Base-by-base conservation (phyloP, 345 rosid species). In the Pugionium cornutum region DNA sequence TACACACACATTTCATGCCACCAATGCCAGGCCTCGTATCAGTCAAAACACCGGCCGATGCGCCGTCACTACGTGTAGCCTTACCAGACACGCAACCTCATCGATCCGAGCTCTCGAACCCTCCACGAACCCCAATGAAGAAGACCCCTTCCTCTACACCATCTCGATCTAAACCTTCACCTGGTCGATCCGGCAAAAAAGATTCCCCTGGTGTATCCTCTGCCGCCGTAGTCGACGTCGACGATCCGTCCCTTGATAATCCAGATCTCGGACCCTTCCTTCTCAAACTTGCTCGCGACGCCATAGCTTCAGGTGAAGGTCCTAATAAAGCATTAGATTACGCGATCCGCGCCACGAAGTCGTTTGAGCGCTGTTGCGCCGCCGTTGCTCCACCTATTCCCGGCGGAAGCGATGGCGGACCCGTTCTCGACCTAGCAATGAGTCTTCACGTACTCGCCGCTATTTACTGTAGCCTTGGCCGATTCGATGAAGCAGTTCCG, bases 181-280 rank as follows among this genome's bases (percentile, higher is more conserved):
- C 95, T 0, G 70, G 80, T 25, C 79, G 87, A 40, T 78, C 91
- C 53, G 72, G 77, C 31, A 84, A 85, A 54, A 95, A 95, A 67
- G 96, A 87, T 2, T 83, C 91, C 2, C 88, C 91, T 0, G 73
- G 42, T 34, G 52, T 76, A 25, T 59, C 81, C 26, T 53, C 77
- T 53, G 39, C 76, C 71, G 66, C 70, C 48, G 63, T 48, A 27
- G 2, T 48, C 46, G 69, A 61, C 26, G 65, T 47, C 49, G 94
- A 92, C 34, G 79, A 81, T 73, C 75, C 91, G 1, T 87, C 98
- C 1, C 95, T 95, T 31, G 97, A 91, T 77, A 91, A 95, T 66
- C 98, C 99, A 58, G 98, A 91, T 87, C 98, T 95, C 73, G 98
- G 99, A 0, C 99, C 97, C 0, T 91, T 91, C 79, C 95, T 95